A percentile compares a stretch with the other conserved stretches of the same genome.
Conservation (phyloP, 805 yeast species). For the Saccharomycopsis malanga region DNA sequence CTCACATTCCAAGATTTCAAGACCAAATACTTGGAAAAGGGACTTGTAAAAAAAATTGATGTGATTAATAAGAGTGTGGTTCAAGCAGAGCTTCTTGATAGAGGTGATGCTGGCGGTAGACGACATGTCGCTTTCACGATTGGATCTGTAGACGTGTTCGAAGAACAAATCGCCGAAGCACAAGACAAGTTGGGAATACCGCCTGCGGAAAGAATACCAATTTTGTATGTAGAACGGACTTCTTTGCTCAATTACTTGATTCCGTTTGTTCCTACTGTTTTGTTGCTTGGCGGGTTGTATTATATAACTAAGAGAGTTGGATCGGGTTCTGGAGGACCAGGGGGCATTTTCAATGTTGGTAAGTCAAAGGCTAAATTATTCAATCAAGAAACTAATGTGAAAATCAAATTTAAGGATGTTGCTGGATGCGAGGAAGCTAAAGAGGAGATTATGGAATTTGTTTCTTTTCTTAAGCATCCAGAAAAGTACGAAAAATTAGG, state of each 20-base stretch:
- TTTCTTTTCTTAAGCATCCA: conserved; percentile 80
- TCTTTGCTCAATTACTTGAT: conserved; percentile 55
- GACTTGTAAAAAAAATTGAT: conserved; percentile 63
- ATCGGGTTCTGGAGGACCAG: conserved; percentile 45
- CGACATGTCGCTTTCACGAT: conserved; percentile 65
- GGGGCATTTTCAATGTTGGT: conserved; percentile 71
- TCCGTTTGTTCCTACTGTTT: conserved; percentile 73
- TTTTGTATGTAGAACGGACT: conserved; percentile 63
- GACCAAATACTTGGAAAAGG: conserved; percentile 67
- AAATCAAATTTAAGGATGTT: conserved; percentile 77
- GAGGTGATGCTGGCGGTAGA: conserved; percentile 24
- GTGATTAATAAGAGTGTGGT: conserved; percentile 72
- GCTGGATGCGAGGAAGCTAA: conserved; percentile 95
- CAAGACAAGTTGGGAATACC: conserved; percentile 69
- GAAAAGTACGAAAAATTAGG: conserved; percentile 79
- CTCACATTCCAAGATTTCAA: conserved; percentile 79
- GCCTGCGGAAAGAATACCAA: conserved; percentile 66
- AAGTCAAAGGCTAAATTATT: conserved; percentile 74
- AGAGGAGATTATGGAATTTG: conserved; percentile 94
- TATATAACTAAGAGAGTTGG: conserved; percentile 38
- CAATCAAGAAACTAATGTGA: conserved; percentile 77
- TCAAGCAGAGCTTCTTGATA: conserved; percentile 53
- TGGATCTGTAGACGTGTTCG: conserved; percentile 81
- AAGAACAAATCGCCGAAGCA: conserved; percentile 67
- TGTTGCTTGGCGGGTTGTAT: conserved; percentile 69